A percentile compares a stretch with the other conserved stretches of the same genome.
Conservation (phyloP, 2,329 filamentous ascomycete species). For the Penicillium frequentans region DNA sequence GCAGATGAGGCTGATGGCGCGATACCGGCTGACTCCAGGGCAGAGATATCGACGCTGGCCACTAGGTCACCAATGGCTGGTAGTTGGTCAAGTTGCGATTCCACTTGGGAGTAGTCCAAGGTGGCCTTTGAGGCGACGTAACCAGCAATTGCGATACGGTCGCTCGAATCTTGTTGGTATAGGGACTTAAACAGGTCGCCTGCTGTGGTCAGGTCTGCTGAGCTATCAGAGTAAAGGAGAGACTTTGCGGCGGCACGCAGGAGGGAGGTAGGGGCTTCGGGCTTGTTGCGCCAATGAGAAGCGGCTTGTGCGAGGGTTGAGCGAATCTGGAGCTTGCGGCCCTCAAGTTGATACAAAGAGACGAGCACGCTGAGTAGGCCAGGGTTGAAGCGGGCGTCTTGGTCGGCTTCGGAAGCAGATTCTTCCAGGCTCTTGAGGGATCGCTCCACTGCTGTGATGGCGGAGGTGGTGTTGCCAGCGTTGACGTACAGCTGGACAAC, state of each 20-base stretch:
- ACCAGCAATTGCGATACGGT: constrained; percentile 73
- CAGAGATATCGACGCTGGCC: constrained; percentile 42
- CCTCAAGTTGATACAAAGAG: constrained; percentile 74
- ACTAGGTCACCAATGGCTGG: constrained; percentile 44
- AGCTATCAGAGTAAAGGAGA: constrained; percentile 71
- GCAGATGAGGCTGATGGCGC: constrained; percentile 34
- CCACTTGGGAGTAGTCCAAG: constrained; percentile 36
- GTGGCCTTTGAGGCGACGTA: constrained; percentile 80
- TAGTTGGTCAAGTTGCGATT: constrained; percentile 38
- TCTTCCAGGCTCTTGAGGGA: constrained; percentile 73
- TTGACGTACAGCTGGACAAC: constrained; percentile 78
- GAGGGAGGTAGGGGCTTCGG: constrained; percentile 62
- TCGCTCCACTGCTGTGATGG: constrained; percentile 71
- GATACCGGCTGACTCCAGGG: constrained; percentile 48
- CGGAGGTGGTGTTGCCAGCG: constrained; percentile 69
- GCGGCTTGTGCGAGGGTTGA: constrained; percentile 76
- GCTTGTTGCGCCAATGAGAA: constrained; percentile 72
- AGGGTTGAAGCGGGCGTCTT: constrained; percentile 76
- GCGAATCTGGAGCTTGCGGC: constrained; percentile 70
- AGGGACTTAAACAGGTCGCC: constrained; percentile 77
- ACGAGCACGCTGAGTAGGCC: constrained; percentile 80
- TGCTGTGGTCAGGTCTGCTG: constrained; percentile 68
- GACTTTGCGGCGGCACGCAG: constrained; percentile 80
- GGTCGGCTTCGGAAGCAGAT: constrained; percentile 55
- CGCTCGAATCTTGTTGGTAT: constrained; percentile 61